Conservation (phyloP, 2,329 filamentous ascomycete genomes). For the Xylaria sp. region DNA sequence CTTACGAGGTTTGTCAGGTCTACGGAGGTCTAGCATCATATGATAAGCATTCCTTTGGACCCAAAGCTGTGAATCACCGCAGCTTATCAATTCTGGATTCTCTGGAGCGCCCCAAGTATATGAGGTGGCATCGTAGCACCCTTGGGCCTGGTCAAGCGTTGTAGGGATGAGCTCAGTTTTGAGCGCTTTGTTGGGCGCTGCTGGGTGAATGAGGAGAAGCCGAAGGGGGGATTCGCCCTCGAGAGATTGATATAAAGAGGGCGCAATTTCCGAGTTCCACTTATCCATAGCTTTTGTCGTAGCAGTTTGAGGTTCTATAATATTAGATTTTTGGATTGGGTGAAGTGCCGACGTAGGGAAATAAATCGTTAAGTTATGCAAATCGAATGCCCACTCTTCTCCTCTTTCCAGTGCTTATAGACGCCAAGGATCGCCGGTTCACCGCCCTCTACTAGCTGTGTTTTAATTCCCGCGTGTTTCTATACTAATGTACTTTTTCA, state of each 20-base stretch:
- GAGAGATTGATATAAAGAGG: conserved; percentile 43
- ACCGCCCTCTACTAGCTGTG: no score
- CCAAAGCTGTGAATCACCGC: conserved; percentile 22
- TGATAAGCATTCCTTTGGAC: conserved; percentile 35
- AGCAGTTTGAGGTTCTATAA: not conserved
- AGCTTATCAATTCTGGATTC: conserved; percentile 27
- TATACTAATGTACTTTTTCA: no score
- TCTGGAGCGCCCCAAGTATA: conserved; percentile 36
- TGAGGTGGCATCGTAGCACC: conserved; percentile 32
- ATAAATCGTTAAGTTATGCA: no score
- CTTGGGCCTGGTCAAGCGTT: conserved; percentile 26
- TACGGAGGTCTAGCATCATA: conserved; percentile 33
- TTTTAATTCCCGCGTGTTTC: no score
- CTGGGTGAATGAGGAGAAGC: conserved; percentile 30
- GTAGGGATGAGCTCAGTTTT: conserved; percentile 30
- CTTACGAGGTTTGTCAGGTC: conserved; percentile 18
- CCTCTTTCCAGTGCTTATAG: no score
- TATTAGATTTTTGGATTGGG: not conserved
- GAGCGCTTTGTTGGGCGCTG: conserved; percentile 19
- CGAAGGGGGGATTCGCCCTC: conserved; percentile 26
- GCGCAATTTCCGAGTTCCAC: conserved; percentile 36
- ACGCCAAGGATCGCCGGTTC: no score
- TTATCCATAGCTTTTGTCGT: conserved; percentile 25
- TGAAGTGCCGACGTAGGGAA: no score
- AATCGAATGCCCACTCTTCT: no score